Percentiles rank a stretch among this genome's conserved stretches.
phyloP scores from a whole-genome alignment of 2,329 filamentous ascomycete genomes.

The Aspergillus pseudoterreus region DNA sequence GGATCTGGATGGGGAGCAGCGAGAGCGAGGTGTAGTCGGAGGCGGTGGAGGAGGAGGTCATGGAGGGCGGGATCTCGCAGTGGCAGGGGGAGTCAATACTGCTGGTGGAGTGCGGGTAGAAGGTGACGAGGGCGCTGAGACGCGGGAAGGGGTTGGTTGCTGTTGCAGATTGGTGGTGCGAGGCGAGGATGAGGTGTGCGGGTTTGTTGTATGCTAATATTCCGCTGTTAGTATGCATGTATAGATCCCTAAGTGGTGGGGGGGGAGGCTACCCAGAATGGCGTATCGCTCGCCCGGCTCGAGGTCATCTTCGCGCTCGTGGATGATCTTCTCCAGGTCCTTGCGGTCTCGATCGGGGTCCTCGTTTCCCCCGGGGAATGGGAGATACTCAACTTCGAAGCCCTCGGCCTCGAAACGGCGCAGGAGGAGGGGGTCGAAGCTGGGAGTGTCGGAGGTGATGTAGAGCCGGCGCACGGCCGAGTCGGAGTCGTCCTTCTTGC shows the following conservation, averaged over 20 bases:
- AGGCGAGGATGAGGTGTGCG: constrained; percentile 52
- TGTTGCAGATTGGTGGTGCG: constrained; percentile 32
- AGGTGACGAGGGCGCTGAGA: constrained; percentile 56
- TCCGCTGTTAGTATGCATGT: background rate
- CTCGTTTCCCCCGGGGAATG: constrained; percentile 30
- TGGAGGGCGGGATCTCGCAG: constrained; percentile 19
- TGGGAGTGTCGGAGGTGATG: constrained; percentile 26
- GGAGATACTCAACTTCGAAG: constrained; percentile 54
- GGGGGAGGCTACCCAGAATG: constrained; percentile 49
- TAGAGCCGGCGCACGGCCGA: constrained; percentile 22
- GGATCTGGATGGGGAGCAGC: constrained; percentile 49
- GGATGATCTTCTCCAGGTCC: constrained; percentile 45
- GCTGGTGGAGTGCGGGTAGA: constrained; percentile 44
- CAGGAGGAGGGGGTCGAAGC: constrained; percentile 51
- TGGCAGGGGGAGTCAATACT: constrained; percentile 15
- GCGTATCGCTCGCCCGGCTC: constrained; percentile 56
- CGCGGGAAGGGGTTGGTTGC: constrained; percentile 55
- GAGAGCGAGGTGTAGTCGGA: constrained; percentile 21
- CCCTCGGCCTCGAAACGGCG: constrained; percentile 56
- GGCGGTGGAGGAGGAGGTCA: constrained; percentile 29
- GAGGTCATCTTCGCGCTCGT: constrained; percentile 50
- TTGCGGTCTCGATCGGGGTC: constrained; percentile 47
- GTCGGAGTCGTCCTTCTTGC: background rate
- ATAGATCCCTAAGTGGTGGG: constrained; percentile 8
- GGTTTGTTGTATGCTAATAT: constrained; percentile 56